Conservation (phyloP, 78 protist species). For the Monocercomonoides exilis region DNA sequence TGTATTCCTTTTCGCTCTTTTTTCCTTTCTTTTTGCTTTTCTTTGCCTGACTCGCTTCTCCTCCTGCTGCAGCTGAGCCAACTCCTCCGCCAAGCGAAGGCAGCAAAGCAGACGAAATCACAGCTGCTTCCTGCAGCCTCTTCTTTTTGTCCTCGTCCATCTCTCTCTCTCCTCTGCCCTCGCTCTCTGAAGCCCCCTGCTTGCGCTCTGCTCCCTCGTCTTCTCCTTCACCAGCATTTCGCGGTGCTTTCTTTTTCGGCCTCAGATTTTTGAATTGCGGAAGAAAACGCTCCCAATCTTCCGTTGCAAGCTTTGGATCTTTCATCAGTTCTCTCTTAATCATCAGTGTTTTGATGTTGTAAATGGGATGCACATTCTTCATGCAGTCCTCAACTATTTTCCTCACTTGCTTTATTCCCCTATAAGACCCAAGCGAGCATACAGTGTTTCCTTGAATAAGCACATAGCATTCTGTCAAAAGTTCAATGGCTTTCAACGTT, state of each 20-base stretch:
- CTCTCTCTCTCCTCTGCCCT: neutral
- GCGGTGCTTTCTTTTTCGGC: constrained; percentile 18
- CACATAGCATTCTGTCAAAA: constrained; percentile 85
- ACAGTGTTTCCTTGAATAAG: constrained; percentile 96
- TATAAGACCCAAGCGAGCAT: constrained; percentile 72
- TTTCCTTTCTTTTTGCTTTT: constrained; percentile 2
- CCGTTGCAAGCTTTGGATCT: constrained; percentile 61
- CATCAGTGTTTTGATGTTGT: constrained; percentile 89
- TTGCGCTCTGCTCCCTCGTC: neutral
- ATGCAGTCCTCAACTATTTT: constrained; percentile 86
- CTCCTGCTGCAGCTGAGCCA: neutral
- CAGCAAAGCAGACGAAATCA: no score
- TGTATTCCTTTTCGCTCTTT: constrained; percentile 54
- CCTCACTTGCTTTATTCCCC: constrained; percentile 69
- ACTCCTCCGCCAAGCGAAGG: constrained; percentile 10
- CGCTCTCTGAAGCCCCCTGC: neutral
- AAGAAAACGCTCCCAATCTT: constrained; percentile 86
- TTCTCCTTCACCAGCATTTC: neutral
- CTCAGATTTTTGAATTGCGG: constrained; percentile 62
- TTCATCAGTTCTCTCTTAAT: constrained; percentile 86
- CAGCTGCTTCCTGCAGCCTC: neutral
- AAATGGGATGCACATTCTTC: constrained; percentile 95
- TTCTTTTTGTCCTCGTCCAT: neutral
- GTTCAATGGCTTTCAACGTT: constrained; percentile 92
- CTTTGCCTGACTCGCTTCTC: neutral